These are phyloP conservation scores for Pichia sp. DNA, from an alignment of 1,139 yeast genomes.

Conservation along the genomic window DNA sequence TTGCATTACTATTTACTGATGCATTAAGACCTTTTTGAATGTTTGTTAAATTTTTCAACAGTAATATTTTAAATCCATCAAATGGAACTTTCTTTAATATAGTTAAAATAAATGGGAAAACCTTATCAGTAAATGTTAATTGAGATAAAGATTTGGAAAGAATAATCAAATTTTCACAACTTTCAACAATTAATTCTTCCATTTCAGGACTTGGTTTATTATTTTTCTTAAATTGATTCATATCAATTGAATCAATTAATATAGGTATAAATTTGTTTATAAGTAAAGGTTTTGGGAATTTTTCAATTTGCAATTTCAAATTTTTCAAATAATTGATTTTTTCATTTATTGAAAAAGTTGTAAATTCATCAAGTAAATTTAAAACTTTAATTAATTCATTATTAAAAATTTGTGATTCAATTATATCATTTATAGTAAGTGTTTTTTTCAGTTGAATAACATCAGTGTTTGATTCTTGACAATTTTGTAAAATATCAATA, in stretches of 20 bases:
- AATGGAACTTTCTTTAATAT: constrained; percentile 34
- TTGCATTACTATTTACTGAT: constrained; percentile 31
- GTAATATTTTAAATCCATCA: constrained; percentile 28
- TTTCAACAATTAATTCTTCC: constrained; percentile 45
- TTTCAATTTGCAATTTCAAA: constrained; percentile 49
- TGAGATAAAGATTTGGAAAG: constrained; percentile 67
- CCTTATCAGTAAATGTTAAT: constrained; percentile 68
- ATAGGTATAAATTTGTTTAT: constrained; percentile 74
- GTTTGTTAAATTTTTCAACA: constrained; percentile 37
- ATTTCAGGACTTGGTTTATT: constrained; percentile 33
- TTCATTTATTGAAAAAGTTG: constrained; percentile 67
- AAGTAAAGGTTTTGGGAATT: constrained; percentile 65
- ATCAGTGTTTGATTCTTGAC: constrained; percentile 33
- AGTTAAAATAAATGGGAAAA: constrained; percentile 43
- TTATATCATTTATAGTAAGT: constrained; percentile 46
- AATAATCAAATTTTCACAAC: constrained; percentile 53
- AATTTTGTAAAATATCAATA: constrained; percentile 20
- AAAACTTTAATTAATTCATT: constrained; percentile 80
- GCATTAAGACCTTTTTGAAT: constrained; percentile 44
- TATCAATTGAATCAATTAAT: constrained; percentile 39
- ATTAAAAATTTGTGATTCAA: constrained; percentile 56
- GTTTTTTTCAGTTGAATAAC: constrained; percentile 37
- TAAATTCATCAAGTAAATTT: constrained; percentile 77
- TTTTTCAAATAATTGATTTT: constrained; percentile 66
- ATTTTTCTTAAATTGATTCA: constrained; percentile 28